These are phyloP conservation scores for Schizonepeta tenuifolia DNA, from an alignment of 257 asterid genomes.

Conservation along the genomic window DNA sequence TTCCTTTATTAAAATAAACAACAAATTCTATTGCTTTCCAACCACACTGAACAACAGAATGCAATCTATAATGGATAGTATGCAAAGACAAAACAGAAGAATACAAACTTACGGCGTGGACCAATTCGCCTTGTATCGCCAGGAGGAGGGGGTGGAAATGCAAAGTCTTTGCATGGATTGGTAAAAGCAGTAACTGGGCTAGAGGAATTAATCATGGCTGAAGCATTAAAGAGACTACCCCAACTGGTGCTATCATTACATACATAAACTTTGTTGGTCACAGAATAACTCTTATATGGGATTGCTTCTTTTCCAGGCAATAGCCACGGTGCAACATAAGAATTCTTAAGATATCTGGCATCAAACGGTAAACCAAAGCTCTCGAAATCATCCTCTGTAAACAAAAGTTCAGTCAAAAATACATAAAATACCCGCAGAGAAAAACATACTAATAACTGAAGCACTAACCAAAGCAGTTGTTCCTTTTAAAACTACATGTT, in stretches of 20 bases:
- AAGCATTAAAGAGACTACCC: constrained; percentile 47
- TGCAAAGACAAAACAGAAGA: constrained; percentile 18
- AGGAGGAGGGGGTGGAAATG: constrained; percentile 91
- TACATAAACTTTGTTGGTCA: constrained; percentile 45
- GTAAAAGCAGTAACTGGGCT: constrained; percentile 33
- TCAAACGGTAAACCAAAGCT: constrained; percentile 61
- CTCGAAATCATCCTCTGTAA: constrained; percentile 70
- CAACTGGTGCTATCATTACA: constrained; percentile 59
- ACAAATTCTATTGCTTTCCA: neutral
- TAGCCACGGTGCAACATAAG: constrained; percentile 43
- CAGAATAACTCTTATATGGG: constrained; percentile 24
- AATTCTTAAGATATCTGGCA: constrained; percentile 53
- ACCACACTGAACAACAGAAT: neutral
- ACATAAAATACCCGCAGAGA: constrained; percentile 12
- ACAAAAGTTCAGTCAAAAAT: constrained; percentile 38
- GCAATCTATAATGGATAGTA: constrained; percentile 15
- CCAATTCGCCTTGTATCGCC: constrained; percentile 72
- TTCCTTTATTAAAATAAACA: neutral
- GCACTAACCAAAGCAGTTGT: constrained; percentile 15
- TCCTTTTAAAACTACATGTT: neutral
- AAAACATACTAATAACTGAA: constrained; percentile 3
- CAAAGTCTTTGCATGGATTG: constrained; percentile 75
- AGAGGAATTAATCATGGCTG: constrained; percentile 39
- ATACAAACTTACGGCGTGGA: constrained; percentile 86
- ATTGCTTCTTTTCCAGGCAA: constrained; percentile 42